Base-by-base conservation (phyloP, 768 basidiomycete species). In the Rhodotorula toruloides region DNA sequence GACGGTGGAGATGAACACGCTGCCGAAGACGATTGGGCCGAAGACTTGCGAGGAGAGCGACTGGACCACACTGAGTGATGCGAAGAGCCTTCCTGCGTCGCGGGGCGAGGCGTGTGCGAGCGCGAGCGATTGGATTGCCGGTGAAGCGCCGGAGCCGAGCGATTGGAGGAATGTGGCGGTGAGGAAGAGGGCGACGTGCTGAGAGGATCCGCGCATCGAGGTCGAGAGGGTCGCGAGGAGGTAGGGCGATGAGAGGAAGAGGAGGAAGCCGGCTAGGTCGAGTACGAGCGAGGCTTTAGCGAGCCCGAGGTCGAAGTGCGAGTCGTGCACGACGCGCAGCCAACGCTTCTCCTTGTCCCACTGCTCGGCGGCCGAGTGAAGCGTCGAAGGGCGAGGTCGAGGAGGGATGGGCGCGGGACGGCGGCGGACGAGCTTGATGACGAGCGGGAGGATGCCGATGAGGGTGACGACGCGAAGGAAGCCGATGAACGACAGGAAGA, bases 251-350 rank as follows among this genome's bases (percentile, higher is more conserved):
- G 73, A 61, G 46, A 61, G 50, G 34, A 72, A 62, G 47, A 40
- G 48, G 40, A 58, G 9, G 64, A 72, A 76, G 42, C 54, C 65
- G 50, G 58, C 1, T 10, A 70, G 29, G 59, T 74, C 71, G 64
- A 72, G 25, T 13, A 52, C 2, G 37, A 74, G 65, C 13, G 65
- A 68, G 34, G 55, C n/a, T 25, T 66, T 63, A 2, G 73, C 67
- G 50, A 76, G 68, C 29, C n/a, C 25, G 12, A 74, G 58, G 63
- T 76, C 75, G 32, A 74, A 74, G 53, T 73, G 65, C 8, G 66
- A 63, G 57, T 74, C 71, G 36, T 53, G 48, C 16, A 70, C 58
- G 37, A 70, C 60, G 40, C 53, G 58, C 31, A 70, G 50, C 65
- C 61, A 59, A 27, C 61, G 67, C 17, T 58, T 63, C 53, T 74